A percentile compares a stretch with the other conserved stretches of the same genome.
Conservation (phyloP, 2,329 filamentous ascomycete genomes). For the Thielaviopsis punctulata region DNA sequence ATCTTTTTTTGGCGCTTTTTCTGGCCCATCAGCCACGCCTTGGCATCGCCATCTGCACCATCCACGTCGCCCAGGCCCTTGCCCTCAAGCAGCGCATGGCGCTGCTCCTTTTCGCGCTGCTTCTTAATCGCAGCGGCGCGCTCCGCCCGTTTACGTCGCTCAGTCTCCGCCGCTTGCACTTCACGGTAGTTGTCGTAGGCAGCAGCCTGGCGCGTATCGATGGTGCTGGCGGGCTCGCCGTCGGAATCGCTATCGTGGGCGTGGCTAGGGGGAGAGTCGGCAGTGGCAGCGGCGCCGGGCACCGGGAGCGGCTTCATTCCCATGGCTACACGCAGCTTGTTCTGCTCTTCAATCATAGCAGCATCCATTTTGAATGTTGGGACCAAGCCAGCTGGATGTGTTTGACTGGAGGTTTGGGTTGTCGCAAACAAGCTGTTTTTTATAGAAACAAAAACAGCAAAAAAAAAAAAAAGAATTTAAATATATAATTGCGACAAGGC, state of each 20-base stretch:
- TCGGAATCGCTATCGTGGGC: slow-evolving; percentile 34
- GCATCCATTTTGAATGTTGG: slow-evolving; percentile 34
- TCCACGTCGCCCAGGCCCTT: slow-evolving; percentile 63
- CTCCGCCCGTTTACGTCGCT: slow-evolving; percentile 63
- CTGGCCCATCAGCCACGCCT: slow-evolving; percentile 70
- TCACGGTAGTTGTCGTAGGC: slow-evolving; percentile 57
- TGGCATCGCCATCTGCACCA: slow-evolving; percentile 60
- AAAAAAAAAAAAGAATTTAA: too few species aligned
- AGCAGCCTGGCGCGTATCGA: slow-evolving; percentile 62
- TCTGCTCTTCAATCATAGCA: slow-evolving; percentile 79
- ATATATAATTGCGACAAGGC: not conserved
- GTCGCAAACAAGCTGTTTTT: not conserved
- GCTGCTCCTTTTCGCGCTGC: slow-evolving; percentile 68
- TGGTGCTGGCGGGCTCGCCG: slow-evolving; percentile 60
- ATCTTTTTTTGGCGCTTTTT: slow-evolving; percentile 94
- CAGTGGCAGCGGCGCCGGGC: slow-evolving; percentile 37
- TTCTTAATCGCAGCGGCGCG: slow-evolving; percentile 71
- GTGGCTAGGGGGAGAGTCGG: slow-evolving; percentile 16
- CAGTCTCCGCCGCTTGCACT: slow-evolving; percentile 50
- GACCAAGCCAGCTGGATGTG: not conserved
- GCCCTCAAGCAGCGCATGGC: slow-evolving; percentile 60
- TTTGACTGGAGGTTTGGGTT: not conserved
- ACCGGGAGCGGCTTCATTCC: slow-evolving; percentile 82
- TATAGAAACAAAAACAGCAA: not conserved
- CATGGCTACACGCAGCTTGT: slow-evolving; percentile 75